Base-by-base conservation (phyloP, 305 asterid genomes). In the Fraxinus albicans region DNA sequence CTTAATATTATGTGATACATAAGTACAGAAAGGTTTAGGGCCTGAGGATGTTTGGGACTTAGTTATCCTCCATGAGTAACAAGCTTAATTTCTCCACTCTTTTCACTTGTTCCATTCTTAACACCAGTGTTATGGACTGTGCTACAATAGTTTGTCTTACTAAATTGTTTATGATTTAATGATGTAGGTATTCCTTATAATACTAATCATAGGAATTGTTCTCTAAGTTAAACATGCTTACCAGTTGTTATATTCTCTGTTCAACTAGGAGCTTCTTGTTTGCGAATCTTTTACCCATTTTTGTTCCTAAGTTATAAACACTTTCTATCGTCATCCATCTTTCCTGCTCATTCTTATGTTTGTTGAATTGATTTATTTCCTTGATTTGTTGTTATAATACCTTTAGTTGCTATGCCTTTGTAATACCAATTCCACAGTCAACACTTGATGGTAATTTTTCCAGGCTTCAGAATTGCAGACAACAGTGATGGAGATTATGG, bases 381-480 rank as follows among this genome's bases (percentile, higher is more conserved):
- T 72, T 76, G 31, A 70, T 55, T 6, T 6, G 25, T 12, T 80
- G 35, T 60, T 78, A 67, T 76, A 50, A 67, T 80, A 44, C 21
- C 75, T 76, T 80, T 78, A 60, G 6, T 53, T 82, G 44, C 79
- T 78, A n/a, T 34, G 47, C 73, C 58, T 77, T 70, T 50, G 27
- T 83, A 82, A 44, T 78, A 79, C 8, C 58, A 72, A 72, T 72
- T 72, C 44, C 27, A 34, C 73, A 47, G 72, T 31, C 50, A 47
- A 47, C 27, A 84, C 77, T 84, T 38, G 27, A 9, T 74, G 31
- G 36, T 58, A 78, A 58, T 35, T 78, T 78, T 84, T 86, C 83
- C 89, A 96, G 99, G 99, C 99, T 82, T 93, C 98, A 47, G 96
- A 94, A 81, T 70, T 94, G 75, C 98, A 96, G 91, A 88, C 90